Percentiles rank a stretch among this genome's conserved stretches.
phyloP scores from a whole-genome alignment of 2,329 filamentous ascomycete species.

The Trichoderma asperellum region DNA sequence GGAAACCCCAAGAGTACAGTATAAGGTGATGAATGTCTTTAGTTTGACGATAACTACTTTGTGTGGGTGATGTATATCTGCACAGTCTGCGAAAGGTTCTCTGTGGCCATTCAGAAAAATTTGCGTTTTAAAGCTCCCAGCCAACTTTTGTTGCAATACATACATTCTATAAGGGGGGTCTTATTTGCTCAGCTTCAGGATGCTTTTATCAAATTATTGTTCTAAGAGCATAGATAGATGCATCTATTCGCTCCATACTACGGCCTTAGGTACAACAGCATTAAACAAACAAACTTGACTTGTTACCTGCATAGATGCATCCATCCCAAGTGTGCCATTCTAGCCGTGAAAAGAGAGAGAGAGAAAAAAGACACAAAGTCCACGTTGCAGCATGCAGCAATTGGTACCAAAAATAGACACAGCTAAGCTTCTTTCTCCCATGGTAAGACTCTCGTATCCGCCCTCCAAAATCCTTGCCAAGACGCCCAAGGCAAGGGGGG shows the following conservation, averaged over 20 bases:
- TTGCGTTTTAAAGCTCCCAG: neutral
- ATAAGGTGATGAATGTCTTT: neutral
- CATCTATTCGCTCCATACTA: neutral
- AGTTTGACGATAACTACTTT: neutral
- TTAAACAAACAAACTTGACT: neutral
- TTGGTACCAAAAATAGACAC: conserved; percentile 7
- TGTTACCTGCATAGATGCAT: neutral
- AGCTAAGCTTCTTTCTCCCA: neutral
- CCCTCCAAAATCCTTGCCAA: neutral
- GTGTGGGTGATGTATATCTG: neutral
- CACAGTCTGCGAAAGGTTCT: neutral
- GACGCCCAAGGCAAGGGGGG: neutral
- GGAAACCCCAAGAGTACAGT: conserved; percentile 5
- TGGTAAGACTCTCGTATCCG: conserved; percentile 2
- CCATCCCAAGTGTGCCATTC: neutral
- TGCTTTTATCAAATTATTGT: neutral
- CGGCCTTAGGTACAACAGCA: neutral
- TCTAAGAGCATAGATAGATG: neutral
- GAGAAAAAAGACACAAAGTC: neutral
- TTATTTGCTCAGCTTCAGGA: neutral
- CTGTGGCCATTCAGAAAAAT: neutral
- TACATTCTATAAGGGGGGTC: too few relatives aligned
- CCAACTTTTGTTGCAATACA: neutral
- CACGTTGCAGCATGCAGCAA: neutral
- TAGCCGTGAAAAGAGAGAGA: neutral